These are phyloP conservation scores for Mycocentrospora acerina DNA, from an alignment of 2,329 filamentous ascomycete genomes.

Conservation along the genomic window DNA sequence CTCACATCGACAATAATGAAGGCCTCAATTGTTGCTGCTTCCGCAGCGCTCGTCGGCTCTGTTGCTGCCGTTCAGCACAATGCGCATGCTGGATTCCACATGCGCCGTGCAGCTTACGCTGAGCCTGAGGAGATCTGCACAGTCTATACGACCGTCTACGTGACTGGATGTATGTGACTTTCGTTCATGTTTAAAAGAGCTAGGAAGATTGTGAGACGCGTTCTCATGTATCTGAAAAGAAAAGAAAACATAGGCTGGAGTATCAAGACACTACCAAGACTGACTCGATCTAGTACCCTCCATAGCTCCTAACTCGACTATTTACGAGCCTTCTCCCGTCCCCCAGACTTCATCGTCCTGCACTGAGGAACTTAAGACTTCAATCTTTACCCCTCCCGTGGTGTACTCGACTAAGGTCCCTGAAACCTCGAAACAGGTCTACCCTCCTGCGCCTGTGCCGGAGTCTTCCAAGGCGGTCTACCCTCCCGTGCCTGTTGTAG, in stretches of 20 bases:
- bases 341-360: conserved; percentile 65
- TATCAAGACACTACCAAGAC: conserved; percentile 4
- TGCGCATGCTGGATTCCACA: conserved; percentile 62
- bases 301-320: conserved; percentile 28
- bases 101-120: conserved; percentile 49
- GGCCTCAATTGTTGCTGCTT: conserved; percentile 66
- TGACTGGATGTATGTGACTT: conserved; percentile 50
- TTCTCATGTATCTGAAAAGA: not conserved
- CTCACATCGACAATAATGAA: conserved; percentile 65
- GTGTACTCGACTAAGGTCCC: conserved; percentile 14
- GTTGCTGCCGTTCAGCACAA: conserved; percentile 63
- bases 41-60: conserved; percentile 56
- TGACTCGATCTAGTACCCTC: conserved; percentile 23
- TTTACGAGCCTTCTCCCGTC: conserved; percentile 15
- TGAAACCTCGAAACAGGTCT: conserved; percentile 16
- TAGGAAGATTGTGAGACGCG: not conserved
- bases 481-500: conserved; percentile 36
- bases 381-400: conserved; percentile 44
- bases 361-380: conserved; percentile 66
- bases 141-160: conserved; percentile 64
- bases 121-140: conserved; percentile 65
- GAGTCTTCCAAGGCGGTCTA: conserved; percentile 12
- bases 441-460: conserved; percentile 8
- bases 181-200: not conserved
- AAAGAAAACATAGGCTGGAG: no score